Conservation (phyloP, 1,284 basidiomycete genomes). For the Xanthoconium separans region DNA sequence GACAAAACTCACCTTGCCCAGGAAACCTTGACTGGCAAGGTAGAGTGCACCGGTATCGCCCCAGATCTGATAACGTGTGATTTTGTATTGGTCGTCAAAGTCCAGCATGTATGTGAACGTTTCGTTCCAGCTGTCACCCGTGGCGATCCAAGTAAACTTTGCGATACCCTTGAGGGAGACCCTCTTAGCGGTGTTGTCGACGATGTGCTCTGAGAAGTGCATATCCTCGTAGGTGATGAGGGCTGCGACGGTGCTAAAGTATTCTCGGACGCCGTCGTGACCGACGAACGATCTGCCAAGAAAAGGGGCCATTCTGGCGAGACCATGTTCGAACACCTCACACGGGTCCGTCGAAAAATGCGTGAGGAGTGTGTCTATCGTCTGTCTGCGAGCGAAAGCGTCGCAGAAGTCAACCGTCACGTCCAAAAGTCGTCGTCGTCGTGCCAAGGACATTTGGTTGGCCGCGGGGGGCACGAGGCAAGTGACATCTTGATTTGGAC, state of each 20-base stretch:
- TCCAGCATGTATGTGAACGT: slow-evolving; percentile 60
- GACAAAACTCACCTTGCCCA: slow-evolving; percentile 23
- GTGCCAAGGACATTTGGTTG: background rate
- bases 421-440: slow-evolving; percentile 38
- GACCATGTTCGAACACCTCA: slow-evolving; percentile 57
- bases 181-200: slow-evolving; percentile 40
- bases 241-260: slow-evolving; percentile 49
- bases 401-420: slow-evolving; percentile 52
- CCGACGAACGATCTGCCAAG: slow-evolving; percentile 52
- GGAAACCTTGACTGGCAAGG: slow-evolving; percentile 53
- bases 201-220: slow-evolving; percentile 41
- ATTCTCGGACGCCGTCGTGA: slow-evolving; percentile 41
- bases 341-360: slow-evolving; percentile 51
- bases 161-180: slow-evolving; percentile 56
- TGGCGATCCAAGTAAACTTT: slow-evolving; percentile 55
- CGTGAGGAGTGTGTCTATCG: slow-evolving; percentile 42
- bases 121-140: slow-evolving; percentile 54
- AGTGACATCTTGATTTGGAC: too few species aligned
- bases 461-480: too few species aligned
- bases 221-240: slow-evolving; percentile 44
- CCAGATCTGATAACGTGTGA: slow-evolving; percentile 64
- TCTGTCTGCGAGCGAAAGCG: slow-evolving; percentile 47
- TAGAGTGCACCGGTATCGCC: slow-evolving; percentile 65
- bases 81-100: slow-evolving; percentile 56
- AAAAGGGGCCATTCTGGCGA: slow-evolving; percentile 55